Base-by-base conservation (phyloP, 1,139 yeast species). In the Taphrina betulina region DNA sequence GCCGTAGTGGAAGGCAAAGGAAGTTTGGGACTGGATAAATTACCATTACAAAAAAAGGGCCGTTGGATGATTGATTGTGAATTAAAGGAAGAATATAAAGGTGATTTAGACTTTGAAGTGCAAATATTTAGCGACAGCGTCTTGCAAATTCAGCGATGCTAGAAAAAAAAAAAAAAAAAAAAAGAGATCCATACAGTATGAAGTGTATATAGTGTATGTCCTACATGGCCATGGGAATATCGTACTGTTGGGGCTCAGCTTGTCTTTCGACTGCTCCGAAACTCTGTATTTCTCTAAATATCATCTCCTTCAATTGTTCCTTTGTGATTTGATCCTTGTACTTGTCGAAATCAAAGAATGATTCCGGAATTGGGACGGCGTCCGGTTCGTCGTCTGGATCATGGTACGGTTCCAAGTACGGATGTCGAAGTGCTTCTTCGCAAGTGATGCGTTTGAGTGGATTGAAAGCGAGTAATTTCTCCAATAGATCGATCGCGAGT, bases 281-380 rank as follows among this genome's bases (percentile, higher is more conserved):
- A n/a, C n/a, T n/a, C n/a, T 42, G 60, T 29, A 58, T 42, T 45
- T 58, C 60, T 29, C 46, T 45, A 45, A 42, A 59, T 17, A 59
- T 52, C 48, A 59, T 26, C 19, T 37, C 58, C 71, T 89, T 88
- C 64, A 90, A 74, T 63, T 88, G 92, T 43, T 78, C 79, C 57
- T 84, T 74, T 31, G 80, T 77, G 62, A 90, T 74, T 55, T 82
- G 82, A 55, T 85, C 88, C 68, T 85, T 85, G 60, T 78, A 75
- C 63, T 79, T 76, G 67, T 92, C 96, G 66, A 88, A 90, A 61
- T 82, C 85, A 71, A 92, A 90, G 67, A 89, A 87, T 58, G 81
- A 82, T 31, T 79, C 79, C 1, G 92, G 85, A 37, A 90, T 81
- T 3, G 86, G 84, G 14, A 76, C 74, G 1, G 92, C 87, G 2